Conservation (phyloP, 192 early-diverging fungal genomes). For the Chytriomyces sp. region DNA sequence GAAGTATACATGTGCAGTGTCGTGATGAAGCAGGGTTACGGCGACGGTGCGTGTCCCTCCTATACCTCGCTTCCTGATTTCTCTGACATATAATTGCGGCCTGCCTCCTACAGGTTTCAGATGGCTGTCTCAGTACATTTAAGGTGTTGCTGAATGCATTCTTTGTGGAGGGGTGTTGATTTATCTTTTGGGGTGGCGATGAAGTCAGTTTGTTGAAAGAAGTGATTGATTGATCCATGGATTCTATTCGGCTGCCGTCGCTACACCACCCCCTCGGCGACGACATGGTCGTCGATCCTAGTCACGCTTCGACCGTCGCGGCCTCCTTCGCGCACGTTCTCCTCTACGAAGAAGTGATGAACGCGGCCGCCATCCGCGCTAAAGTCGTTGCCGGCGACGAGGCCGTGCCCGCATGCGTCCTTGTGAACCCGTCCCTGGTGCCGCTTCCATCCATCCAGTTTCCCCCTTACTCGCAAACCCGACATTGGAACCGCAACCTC, state of each 20-base stretch:
- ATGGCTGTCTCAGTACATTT: slow-evolving; percentile 53
- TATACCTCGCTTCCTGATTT: not conserved
- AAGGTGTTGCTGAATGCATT: not conserved
- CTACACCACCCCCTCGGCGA: slow-evolving; percentile 28
- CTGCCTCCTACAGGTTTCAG: slow-evolving; percentile 37
- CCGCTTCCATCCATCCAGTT: not conserved
- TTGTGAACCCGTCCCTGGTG: slow-evolving; percentile 40
- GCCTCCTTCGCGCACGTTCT: too few species aligned
- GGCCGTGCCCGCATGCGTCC: slow-evolving; percentile 36
- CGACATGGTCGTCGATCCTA: slow-evolving; percentile 5
- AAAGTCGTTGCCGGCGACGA: slow-evolving; percentile 36
- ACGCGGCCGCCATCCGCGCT: slow-evolving; percentile 34
- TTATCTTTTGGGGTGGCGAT: too few species aligned
- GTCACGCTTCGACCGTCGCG: too few species aligned
- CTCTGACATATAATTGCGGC: not conserved
- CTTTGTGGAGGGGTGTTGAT: too few species aligned
- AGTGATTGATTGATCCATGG: too few species aligned
- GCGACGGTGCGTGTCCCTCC: slow-evolving; percentile 69
- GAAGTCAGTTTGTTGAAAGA: too few species aligned
- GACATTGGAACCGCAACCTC: not conserved
- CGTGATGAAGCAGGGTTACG: slow-evolving; percentile 97
- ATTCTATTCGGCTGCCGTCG: slow-evolving; percentile 22
- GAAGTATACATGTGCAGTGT: slow-evolving; percentile 99
- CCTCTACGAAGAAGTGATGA: slow-evolving; percentile 35
- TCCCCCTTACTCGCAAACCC: not conserved